Base-by-base conservation (phyloP, 2,329 filamentous ascomycete species). In the Aschersonia sp. region DNA sequence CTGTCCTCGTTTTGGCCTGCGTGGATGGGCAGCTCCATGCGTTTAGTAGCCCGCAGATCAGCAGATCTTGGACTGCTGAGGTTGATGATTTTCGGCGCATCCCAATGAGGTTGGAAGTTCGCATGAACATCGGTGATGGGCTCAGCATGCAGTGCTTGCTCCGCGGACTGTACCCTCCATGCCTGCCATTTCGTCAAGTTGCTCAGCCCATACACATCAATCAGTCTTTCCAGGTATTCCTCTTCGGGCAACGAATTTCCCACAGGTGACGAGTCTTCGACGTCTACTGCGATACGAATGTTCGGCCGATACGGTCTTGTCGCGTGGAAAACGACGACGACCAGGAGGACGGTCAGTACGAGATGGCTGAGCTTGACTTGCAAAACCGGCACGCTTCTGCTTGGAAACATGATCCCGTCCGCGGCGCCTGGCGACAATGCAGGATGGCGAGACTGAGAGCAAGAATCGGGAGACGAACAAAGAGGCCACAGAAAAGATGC, bases 11-110 rank as follows among this genome's bases (percentile, higher is more conserved):
- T 55, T 4, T 58, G 52, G 10, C 63, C 63, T 30, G 50, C 49
- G 4, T 59, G 56, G 9, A 66, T 53, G 3, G 65, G 58, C 43
- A 72, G 53, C 12, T 57, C 56, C 30, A 70, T 51, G 40, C 58
- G 51, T 48, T 58, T 56, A 20, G 56, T 53, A 9, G 59, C 59
- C 12, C 60, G 55, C 28, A 65, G 28, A 32, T 59, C 54, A 0
- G 55, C 47, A 3, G 50, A 53, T 43, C 55, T 56, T 4, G 61
- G 58, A 0, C 51, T 52, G 9, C 51, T 50, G 12, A 61, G 48
- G 45, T 61, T 53, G 12, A 65, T 52, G n/a, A 59, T 44, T 43
- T 51, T 58, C 5, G 46, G 32, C 20, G 31, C 12, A 31, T 59
- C 54, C 30, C 55, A 49, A 10, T 58, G 57, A 38, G 59, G 58